phyloP scores from a whole-genome alignment of 148 eudicot species.

The Nepenthes gracilis region DNA sequence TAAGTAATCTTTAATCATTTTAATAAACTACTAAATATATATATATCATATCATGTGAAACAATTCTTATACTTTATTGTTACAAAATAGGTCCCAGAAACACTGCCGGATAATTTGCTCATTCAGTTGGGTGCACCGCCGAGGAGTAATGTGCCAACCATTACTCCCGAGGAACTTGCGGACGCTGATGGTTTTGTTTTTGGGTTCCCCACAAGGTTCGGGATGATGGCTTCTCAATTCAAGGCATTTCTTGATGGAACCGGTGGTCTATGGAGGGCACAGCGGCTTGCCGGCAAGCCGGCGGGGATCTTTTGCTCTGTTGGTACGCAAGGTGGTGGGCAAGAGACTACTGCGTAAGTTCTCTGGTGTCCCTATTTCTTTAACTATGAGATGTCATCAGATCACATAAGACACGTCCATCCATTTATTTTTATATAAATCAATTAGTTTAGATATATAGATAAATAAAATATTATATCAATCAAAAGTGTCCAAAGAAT shows the following conservation, averaged over 20 bases:
- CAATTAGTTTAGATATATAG: no score
- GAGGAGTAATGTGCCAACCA: conserved; percentile 4
- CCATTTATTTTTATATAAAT: no score
- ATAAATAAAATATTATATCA: no score
- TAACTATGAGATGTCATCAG: not conserved
- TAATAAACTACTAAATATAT: no score
- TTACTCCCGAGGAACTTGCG: not conserved
- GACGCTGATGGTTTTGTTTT: conserved; percentile 7
- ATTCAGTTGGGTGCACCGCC: conserved; percentile 6
- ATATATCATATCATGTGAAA: no score
- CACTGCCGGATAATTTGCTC: conserved; percentile 5
- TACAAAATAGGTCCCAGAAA: conserved; percentile 1
- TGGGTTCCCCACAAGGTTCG: conserved; percentile 10
- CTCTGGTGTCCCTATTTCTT: not conserved
- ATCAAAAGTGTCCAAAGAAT: no score
- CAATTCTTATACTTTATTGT: no score
- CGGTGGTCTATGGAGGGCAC: conserved; percentile 8
- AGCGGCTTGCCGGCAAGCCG: conserved; percentile 7
- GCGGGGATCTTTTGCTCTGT: conserved; percentile 6
- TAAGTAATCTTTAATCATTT: no score
- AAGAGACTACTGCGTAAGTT: conserved; percentile 12
- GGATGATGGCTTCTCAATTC: conserved; percentile 10
- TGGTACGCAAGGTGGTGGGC: conserved; percentile 7
- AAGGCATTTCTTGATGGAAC: conserved; percentile 8
- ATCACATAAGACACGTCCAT: no score